Evolutionary conservation across 1,284 basidiomycete genomes (phyloP), one percentile per base, ranked within the genome.

Genomic region (Cystobasidium pallidum): DNA sequence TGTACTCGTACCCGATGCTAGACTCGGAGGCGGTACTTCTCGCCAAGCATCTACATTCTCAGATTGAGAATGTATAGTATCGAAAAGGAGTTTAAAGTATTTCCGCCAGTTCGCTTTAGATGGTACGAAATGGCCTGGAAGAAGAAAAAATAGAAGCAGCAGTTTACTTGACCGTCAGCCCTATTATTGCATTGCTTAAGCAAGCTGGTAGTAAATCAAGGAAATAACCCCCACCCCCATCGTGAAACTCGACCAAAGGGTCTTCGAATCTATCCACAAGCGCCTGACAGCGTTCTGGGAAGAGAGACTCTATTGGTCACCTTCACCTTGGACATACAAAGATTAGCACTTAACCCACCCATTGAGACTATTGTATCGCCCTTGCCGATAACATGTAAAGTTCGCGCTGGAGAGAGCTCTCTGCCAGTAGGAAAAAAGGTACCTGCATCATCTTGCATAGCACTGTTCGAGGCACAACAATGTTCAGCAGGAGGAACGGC

Each of bases 281-380:
- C 10, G 59, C 41, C 41, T 71, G 68, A 57, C 54, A 71, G 30
- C 68, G 68, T 41, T 71, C 68, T 71, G 49, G 28, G 3, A 1
- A 26, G 19, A 17, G 39, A 68, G 10, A n/a, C 17, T 39, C 0
- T 47, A 11, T 66, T 24, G 45, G 41, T 2, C 15, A 8, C 1
- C 13, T 24, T 30, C 34, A 1, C 3, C 32, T 2, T 32, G 0
- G n/a, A 43, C 1, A n/a, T 49, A 6, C 3, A 49, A 21, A 39
- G 52, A 39, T 39, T 30, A 6, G n/a, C 15, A 3, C 36, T 30
- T 32, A 8, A 11, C 66, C 15, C 28, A 71, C 68, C 68, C 61
- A 63, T 63, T 3, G 68, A 71, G n/a, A 71, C 68, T 13, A 71
- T 71, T 51, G 68, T 71, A 59, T 71, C 68, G 59, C 68, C 68